Percentiles rank a stretch among this genome's conserved stretches.
These are phyloP conservation scores for Phialocephala sp. DNA, from an alignment of 2,329 filamentous ascomycete genomes.

Conservation along the genomic window DNA sequence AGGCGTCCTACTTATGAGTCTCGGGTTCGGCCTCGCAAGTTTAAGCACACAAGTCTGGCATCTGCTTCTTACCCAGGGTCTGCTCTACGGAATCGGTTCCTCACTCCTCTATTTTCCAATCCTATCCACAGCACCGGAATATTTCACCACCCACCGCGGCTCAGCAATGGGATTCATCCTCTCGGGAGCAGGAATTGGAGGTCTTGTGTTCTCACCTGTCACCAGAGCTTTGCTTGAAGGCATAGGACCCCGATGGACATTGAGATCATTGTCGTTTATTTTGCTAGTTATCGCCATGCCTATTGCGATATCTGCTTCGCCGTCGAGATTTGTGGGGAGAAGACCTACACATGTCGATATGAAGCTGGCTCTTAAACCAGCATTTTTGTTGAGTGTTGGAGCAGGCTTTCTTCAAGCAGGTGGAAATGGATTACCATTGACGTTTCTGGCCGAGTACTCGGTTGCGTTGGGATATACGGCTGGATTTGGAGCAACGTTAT, in stretches of 20 bases:
- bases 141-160: constrained; percentile 53
- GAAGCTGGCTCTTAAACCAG: constrained; percentile 45
- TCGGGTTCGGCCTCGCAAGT: constrained; percentile 51
- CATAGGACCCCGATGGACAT: constrained; percentile 52
- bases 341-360: constrained; percentile 48
- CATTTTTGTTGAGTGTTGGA: constrained; percentile 49
- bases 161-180: constrained; percentile 53
- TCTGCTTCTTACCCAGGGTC: constrained; percentile 53
- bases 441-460: constrained; percentile 55
- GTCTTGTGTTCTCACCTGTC: constrained; percentile 49
- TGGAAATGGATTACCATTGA: constrained; percentile 53
- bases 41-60: constrained; percentile 47
- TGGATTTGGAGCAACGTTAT: constrained; percentile 49
- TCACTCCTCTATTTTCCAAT: constrained; percentile 50
- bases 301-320: constrained; percentile 48
- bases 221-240: constrained; percentile 49
- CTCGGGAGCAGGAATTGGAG: constrained; percentile 50
- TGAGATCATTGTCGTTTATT: constrained; percentile 48
- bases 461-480: constrained; percentile 50
- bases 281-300: constrained; percentile 48
- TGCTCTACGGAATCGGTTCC: constrained; percentile 52
- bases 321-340: constrained; percentile 46
- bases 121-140: constrained; percentile 54
- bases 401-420: constrained; percentile 51
- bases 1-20: constrained; percentile 49